These are phyloP conservation scores for Pseudogymnoascus sp. DNA, from an alignment of 2,329 filamentous ascomycete genomes.

Conservation along the genomic window DNA sequence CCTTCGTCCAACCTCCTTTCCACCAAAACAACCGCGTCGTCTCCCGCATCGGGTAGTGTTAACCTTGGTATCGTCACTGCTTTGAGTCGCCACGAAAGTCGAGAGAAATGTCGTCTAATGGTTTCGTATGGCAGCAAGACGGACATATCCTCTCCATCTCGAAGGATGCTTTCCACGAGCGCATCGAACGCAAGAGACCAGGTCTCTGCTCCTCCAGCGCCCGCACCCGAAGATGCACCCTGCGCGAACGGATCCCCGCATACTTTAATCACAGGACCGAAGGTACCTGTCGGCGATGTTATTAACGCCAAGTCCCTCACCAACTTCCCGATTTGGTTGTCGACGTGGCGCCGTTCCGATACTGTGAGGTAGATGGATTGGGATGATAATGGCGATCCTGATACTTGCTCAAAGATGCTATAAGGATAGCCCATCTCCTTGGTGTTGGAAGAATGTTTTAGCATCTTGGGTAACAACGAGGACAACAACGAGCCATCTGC, in stretches of 20 bases:
- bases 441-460: constrained; percentile 26
- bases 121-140: constrained; percentile 49
- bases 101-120: constrained; percentile 44
- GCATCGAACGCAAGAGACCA: constrained; percentile 52
- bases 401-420: constrained; percentile 21
- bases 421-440: constrained; percentile 26
- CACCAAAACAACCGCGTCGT: constrained; percentile 44
- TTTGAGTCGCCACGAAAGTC: constrained; percentile 43
- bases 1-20: constrained; percentile 13
- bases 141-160: constrained; percentile 53
- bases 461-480: constrained; percentile 22
- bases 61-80: constrained; percentile 43
- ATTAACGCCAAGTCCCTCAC: constrained; percentile 21
- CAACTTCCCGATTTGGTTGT: constrained; percentile 24
- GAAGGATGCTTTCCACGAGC: constrained; percentile 46
- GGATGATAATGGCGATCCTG: constrained; percentile 21
- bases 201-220: constrained; percentile 27
- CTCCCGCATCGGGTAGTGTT: constrained; percentile 45
- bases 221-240: constrained; percentile 1
- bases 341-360: constrained; percentile 19
- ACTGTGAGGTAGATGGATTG: constrained; percentile 21
- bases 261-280: constrained; percentile 23
- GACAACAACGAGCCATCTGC: constrained; percentile 5
- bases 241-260: constrained; percentile 17
- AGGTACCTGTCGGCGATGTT: constrained; percentile 23